Base-by-base conservation (phyloP, 129 eudicot species). In the Cynara cardunculus region DNA sequence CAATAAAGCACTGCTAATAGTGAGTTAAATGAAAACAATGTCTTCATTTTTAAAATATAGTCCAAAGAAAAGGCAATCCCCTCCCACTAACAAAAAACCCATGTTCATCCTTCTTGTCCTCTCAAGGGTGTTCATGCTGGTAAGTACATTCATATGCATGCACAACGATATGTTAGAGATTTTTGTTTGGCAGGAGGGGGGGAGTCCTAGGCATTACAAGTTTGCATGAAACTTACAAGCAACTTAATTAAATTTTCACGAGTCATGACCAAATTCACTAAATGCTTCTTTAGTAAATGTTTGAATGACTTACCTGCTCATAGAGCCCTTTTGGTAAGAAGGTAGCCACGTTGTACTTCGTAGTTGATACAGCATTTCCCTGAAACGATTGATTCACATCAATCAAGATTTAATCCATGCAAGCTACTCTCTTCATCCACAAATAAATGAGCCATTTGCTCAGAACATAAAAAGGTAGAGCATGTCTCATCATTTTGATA, bases 291-390 rank as follows among this genome's bases (percentile, higher is more conserved):
- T 7, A 78, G 22, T 13, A n/a, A 66, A 34, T 65, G 75, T 73
- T 24, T 78, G 14, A 25, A 66, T 76, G 79, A 85, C 35, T 73
- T 86, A 92, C 99, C 97, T 95, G 99, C 85, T 95, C 99, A 77
- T 88, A 95, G 72, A 95, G 85, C 67, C 99, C 99, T 85, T 95
- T 95, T 0, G 99, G 99, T 65, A 95, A 81, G 85, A 95, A 95
- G 24, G 97, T 95, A 74, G 86, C 78, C 41, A 92, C 81, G 31
- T 95, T 94, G 90, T 95, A 95, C 89, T 95, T 95, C 7, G 99
- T 95, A n/a, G 99, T 95, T 68, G 99, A 92, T 53, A 95, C 93
- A 32, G 93, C 89, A 84, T 95, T 95, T 68, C 99, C 97, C 99
- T 95, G 94, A 88, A 83, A 77, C 34, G 49, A 25, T 80, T 67